Base-by-base conservation (phyloP, 768 basidiomycete species). In the Rhodosporidiobolus sp. region DNA sequence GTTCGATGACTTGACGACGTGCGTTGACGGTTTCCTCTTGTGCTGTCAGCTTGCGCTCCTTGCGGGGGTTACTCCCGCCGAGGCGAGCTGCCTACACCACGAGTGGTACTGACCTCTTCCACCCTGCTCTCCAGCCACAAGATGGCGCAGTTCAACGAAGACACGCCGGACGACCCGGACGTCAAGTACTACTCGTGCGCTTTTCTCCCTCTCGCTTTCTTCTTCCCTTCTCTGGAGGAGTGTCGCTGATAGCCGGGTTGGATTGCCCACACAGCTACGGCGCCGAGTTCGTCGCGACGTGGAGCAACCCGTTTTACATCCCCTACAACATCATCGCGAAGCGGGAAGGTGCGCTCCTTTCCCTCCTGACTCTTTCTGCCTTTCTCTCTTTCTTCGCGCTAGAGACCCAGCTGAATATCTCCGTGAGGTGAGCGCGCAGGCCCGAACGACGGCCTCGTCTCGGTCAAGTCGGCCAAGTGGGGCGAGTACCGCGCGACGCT, bases 401-500 rank as follows among this genome's bases (percentile, higher is more conserved):
- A 6, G 54, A 50, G 30, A 32, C 28, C 10, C 14, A 87, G 90
- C 38, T 48, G n/a, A 46, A 17, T 43, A 24, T 12, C 26, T 8
- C 19, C 1, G 58, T 14, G 4, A 24, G 2, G 4, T 30, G 5
- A 2, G 43, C 17, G 28, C 16, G 24, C 96, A 82, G 95, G 94
- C 26, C 87, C 91, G 45, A 96, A 97, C 78, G 93, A 97, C 80
- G 96, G 96, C 2, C 85, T 99, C 58, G 95, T 99, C 57, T 90
- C 89, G 57, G 87, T 95, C 55, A 84, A 88, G 70, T 92, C 91
- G 9, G 88, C 93, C 5, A 87, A 88, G 84, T 95, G 94, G 93
- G 96, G 96, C 49, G 92, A 89, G 26, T 97, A 98, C 79, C 86
- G 92, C 62, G 96, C 94, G n/a, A 98, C 95, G 4, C 83, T 99